These are phyloP conservation scores for Papiliotrema flavescens DNA, from an alignment of 1,284 basidiomycete genomes.

Conservation along the genomic window DNA sequence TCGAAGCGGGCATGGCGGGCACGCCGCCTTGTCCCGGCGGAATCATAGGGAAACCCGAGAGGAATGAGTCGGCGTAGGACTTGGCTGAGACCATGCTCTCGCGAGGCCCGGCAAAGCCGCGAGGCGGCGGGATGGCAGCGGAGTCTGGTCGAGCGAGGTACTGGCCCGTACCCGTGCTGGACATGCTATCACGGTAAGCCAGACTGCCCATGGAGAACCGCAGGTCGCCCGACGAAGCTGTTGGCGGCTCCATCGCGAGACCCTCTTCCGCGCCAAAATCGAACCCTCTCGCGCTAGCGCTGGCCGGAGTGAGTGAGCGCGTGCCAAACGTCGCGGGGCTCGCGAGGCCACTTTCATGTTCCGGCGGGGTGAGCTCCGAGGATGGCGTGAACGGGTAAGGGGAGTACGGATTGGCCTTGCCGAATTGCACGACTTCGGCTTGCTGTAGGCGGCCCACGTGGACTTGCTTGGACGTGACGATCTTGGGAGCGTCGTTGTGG, in stretches of 20 bases:
- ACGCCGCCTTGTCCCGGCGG: slow-evolving; percentile 21
- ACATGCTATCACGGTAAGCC: slow-evolving; percentile 35
- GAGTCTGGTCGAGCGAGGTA: slow-evolving; percentile 24
- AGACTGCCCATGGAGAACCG: slow-evolving; percentile 49
- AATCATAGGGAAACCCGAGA: slow-evolving; percentile 45
- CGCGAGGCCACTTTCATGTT: no score
- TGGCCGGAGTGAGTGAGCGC: slow-evolving; percentile 18
- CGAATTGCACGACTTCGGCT: slow-evolving; percentile 47
- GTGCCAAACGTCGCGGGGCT: slow-evolving; percentile 1
- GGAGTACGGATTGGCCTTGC: neutral
- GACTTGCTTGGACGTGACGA: slow-evolving; percentile 47
- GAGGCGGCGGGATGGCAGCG: slow-evolving; percentile 1
- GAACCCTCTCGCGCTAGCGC: slow-evolving; percentile 11
- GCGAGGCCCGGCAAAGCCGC: slow-evolving; percentile 2
- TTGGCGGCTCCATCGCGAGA: slow-evolving; percentile 10
- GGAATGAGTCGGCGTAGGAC: slow-evolving; percentile 40
- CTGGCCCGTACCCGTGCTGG: slow-evolving; percentile 36
- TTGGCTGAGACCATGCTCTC: slow-evolving; percentile 26
- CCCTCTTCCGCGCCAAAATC: slow-evolving; percentile 25
- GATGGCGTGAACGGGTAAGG: slow-evolving; percentile 11
- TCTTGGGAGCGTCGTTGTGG: slow-evolving; percentile 47
- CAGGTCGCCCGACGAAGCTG: slow-evolving; percentile 29
- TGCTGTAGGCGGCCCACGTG: slow-evolving; percentile 46
- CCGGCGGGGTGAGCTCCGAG: neutral
- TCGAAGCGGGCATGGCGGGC: slow-evolving; percentile 1